A percentile compares a stretch with the other conserved stretches of the same genome.
phyloP scores from a whole-genome alignment of 1,284 basidiomycete genomes.

The Caloboletus inedulis region DNA sequence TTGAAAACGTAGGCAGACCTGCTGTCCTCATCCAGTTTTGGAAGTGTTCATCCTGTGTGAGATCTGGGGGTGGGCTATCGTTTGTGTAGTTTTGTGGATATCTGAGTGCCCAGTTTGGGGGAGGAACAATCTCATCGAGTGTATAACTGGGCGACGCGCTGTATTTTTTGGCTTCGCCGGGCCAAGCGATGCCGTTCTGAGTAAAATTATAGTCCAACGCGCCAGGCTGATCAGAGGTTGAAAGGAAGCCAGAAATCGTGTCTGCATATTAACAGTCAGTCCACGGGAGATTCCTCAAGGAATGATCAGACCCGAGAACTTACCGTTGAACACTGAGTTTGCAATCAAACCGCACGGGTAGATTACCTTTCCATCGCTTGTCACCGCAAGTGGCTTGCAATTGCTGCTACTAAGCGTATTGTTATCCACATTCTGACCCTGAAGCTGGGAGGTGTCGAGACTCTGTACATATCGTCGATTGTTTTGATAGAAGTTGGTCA shows the following conservation, averaged over 20 bases:
- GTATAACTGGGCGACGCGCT: constrained; percentile 46
- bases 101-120: constrained; percentile 82
- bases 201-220: constrained; percentile 74
- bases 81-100: constrained; percentile 78
- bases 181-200: constrained; percentile 87
- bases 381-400: constrained; percentile 83
- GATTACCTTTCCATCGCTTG: constrained; percentile 53
- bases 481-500: constrained; percentile 97
- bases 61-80: constrained; percentile 69
- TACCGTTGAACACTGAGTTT: constrained; percentile 97
- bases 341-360: constrained; percentile 98
- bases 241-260: constrained; percentile 68
- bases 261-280: constrained; percentile 45
- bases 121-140: constrained; percentile 72
- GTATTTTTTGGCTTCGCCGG: constrained; percentile 92
- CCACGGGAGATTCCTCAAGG: not conserved
- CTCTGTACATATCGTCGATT: constrained; percentile 98
- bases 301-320: constrained; percentile 18
- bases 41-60: constrained; percentile 87
- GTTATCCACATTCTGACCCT: constrained; percentile 62
- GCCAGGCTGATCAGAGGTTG: constrained; percentile 51
- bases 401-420: constrained; percentile 66
- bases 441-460: constrained; percentile 81
- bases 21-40: constrained; percentile 99
- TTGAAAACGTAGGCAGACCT: constrained; percentile 94